Base-by-base conservation (phyloP, 768 basidiomycete genomes). In the Calocybe cyanea region DNA sequence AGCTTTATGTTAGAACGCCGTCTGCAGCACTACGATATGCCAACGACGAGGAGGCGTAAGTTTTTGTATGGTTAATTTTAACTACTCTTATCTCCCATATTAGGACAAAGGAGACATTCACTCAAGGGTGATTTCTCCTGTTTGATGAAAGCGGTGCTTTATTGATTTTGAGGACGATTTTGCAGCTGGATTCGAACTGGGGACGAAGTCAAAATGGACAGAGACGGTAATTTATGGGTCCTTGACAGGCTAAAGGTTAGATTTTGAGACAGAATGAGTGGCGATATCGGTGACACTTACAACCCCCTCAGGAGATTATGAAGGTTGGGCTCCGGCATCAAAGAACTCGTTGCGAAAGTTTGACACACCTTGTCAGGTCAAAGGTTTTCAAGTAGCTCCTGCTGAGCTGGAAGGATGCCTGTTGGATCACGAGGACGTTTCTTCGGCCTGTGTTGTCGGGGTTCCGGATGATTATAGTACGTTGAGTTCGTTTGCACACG, bases 351-450 rank as follows among this genome's bases (percentile, higher is more conserved):
- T 32, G 25, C 17, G 10, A 1, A 41, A 11, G 11, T 34, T 19
- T 15, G 30, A 11, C 8, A 18, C 11, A 13, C n/a, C 19, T 42
- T 17, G 17, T 13, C 69, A 84, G 66, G 80, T 83, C 34, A 73
- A 65, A 55, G 85, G 86, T 2, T 83, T 82, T 58, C 85, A 87
- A 57, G 85, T 87, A 1, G 82, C 85, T 1, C 85, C 85, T 2
- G 83, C 85, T 3, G 84, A 85, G 51, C 67, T 86, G 7, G 85
- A 86, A 55, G 85, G 77, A 15, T 81, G 81, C 48, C 55, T 84
- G n/a, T 59, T 84, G 19, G 72, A 68, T 35, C 80, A 85, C 51
- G 62, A 72, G 0, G 82, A 83, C 52, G 76, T 86, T 18, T 67
- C 69, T 3, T 77, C 83, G 34, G 69, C 70, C 1, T 85, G 85